These are phyloP conservation scores for Globisporangium nunn DNA, from an alignment of 352 stramenopile species.

Conservation along the genomic window DNA sequence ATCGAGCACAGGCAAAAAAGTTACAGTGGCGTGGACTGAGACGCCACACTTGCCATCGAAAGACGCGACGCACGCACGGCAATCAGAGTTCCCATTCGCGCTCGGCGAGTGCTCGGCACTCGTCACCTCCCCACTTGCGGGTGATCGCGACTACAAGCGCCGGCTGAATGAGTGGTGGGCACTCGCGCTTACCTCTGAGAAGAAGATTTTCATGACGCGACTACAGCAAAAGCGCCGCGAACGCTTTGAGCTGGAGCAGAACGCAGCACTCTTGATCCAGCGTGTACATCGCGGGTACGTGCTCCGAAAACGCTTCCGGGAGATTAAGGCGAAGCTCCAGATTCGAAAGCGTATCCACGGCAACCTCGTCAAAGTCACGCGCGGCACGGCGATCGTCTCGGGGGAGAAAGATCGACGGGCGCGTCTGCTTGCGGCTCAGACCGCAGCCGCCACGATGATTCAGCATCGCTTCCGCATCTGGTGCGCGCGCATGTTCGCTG, in stretches of 20 bases:
- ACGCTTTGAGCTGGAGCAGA: slow-evolving; percentile 28
- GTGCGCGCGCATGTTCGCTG: slow-evolving; percentile 16
- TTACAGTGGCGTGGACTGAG: no score
- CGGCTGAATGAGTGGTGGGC: slow-evolving; percentile 17
- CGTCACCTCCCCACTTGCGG: slow-evolving; percentile 20
- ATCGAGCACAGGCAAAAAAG: no score
- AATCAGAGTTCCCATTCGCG: slow-evolving; percentile 5
- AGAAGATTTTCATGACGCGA: slow-evolving; percentile 36
- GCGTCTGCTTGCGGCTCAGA: slow-evolving; percentile 17
- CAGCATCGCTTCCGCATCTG: slow-evolving; percentile 31
- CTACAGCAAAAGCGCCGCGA: slow-evolving; percentile 21
- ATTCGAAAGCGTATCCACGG: slow-evolving; percentile 58
- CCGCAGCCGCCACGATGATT: slow-evolving; percentile 21
- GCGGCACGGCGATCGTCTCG: slow-evolving; percentile 52
- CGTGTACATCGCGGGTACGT: slow-evolving; percentile 44
- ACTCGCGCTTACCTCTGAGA: slow-evolving; percentile 31
- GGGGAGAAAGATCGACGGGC: slow-evolving; percentile 47
- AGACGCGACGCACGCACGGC: no score
- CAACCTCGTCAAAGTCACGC: slow-evolving; percentile 52
- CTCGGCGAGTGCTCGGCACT: slow-evolving; percentile 1
- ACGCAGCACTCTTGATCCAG: slow-evolving; percentile 46
- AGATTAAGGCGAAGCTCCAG: slow-evolving; percentile 41
- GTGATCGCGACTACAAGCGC: slow-evolving; percentile 13
- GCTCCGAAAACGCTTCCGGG: slow-evolving; percentile 37
- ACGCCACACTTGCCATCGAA: no score